A percentile compares a stretch with the other conserved stretches of the same genome.
phyloP scores from a whole-genome alignment of 257 asterid genomes.

The Cynanchum wilfordii region DNA sequence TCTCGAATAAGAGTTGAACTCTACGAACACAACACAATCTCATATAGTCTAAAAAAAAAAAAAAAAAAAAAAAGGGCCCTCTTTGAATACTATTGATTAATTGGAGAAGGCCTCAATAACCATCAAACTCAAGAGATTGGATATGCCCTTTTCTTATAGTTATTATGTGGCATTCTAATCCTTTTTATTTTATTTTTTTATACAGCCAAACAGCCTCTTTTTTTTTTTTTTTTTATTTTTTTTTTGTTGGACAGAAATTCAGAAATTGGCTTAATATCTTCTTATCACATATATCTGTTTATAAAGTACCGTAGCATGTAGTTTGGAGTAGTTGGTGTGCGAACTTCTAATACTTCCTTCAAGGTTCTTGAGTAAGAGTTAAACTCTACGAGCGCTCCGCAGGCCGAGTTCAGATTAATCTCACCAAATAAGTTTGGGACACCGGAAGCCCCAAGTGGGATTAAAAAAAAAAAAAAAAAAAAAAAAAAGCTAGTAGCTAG shows the following conservation, averaged over 20 bases:
- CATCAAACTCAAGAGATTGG: not conserved
- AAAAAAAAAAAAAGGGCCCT: not conserved
- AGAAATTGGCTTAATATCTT: constrained; percentile 6
- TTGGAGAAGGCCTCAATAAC: not conserved
- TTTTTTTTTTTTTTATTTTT: not conserved
- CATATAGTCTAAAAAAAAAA: too few relatives aligned
- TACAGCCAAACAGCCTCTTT: not conserved
- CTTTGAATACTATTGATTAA: not conserved
- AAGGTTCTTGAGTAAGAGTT: too few relatives aligned
- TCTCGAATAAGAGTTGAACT: too few relatives aligned
- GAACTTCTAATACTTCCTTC: too few relatives aligned
- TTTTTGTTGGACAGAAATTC: not conserved
- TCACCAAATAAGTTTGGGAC: too few relatives aligned
- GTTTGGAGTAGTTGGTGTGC: too few relatives aligned
- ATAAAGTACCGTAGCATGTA: constrained; percentile 22
- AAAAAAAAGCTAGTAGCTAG: too few relatives aligned
- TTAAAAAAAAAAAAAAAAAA: too few relatives aligned
- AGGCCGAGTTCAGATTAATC: too few relatives aligned
- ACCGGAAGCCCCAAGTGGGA: too few relatives aligned
- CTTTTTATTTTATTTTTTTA: not conserved
- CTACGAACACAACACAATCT: too few relatives aligned
- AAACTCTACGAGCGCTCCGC: too few relatives aligned
- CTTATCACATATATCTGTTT: not conserved
- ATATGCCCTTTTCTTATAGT: constrained; percentile 5
- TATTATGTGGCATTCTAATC: constrained; percentile 29